These are phyloP conservation scores for Schizosaccharomyces osmophilus DNA, from an alignment of 805 yeast species.

Conservation along the genomic window DNA sequence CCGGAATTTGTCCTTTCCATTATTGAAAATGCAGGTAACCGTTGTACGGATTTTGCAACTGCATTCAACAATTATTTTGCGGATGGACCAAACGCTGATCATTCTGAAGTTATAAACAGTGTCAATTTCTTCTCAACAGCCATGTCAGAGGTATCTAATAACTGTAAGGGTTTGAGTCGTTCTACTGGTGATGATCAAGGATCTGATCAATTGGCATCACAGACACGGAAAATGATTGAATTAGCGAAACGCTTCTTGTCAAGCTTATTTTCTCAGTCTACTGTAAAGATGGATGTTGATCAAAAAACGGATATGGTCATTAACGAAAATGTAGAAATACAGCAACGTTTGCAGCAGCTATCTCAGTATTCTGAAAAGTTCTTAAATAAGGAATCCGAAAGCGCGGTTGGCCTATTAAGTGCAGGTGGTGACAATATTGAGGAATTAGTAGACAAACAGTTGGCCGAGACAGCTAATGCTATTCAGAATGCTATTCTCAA, in stretches of 20 bases:
- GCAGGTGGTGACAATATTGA: constrained; percentile 29
- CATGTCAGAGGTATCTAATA: constrained; percentile 35
- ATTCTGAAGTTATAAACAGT: constrained; percentile 31
- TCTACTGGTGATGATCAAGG: constrained; percentile 25
- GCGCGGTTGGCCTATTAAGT: constrained; percentile 7
- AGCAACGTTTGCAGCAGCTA: constrained; percentile 39
- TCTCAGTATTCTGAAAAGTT: constrained; percentile 31
- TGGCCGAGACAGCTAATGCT: constrained; percentile 46
- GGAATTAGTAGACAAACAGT: constrained; percentile 46
- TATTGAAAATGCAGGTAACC: constrained; percentile 41
- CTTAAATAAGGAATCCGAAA: constrained; percentile 17
- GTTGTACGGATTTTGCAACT: constrained; percentile 58
- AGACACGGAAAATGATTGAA: constrained; percentile 33
- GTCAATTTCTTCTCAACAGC: constrained; percentile 39
- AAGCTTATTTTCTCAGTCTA: constrained; percentile 28
- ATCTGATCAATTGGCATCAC: constrained; percentile 25
- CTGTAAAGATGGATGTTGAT: constrained; percentile 29
- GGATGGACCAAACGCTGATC: constrained; percentile 49
- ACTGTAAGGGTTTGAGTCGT: constrained; percentile 45
- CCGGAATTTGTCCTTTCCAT: constrained; percentile 44
- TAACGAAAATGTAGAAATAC: constrained; percentile 49
- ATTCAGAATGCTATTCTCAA: constrained; percentile 41
- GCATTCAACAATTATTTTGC: constrained; percentile 51
- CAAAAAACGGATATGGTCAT: constrained; percentile 57
- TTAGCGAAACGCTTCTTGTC: constrained; percentile 38